These are phyloP conservation scores for Suillus decipiens DNA, from an alignment of 768 basidiomycete species.

Conservation along the genomic window DNA sequence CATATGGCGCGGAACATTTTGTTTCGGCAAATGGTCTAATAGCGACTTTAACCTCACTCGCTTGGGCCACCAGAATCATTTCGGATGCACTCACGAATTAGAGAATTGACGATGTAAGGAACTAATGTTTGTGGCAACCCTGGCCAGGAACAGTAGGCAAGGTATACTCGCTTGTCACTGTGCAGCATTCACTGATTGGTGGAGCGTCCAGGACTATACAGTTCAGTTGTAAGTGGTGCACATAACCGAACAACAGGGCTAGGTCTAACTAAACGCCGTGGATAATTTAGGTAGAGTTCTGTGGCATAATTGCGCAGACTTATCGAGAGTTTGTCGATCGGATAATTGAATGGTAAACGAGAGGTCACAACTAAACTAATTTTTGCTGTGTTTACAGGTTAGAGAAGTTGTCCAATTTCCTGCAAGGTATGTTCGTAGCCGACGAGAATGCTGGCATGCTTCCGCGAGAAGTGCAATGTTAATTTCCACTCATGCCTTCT, in stretches of 20 bases:
- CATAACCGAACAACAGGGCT: background rate
- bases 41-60: background rate
- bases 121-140: background rate
- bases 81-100: background rate
- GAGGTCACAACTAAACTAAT: background rate
- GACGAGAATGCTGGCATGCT: background rate
- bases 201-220: background rate
- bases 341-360: background rate
- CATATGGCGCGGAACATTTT: background rate
- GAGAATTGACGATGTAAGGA: background rate
- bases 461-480: background rate
- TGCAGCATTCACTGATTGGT: background rate
- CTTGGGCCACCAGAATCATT: background rate
- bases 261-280: background rate
- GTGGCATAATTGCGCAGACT: background rate
- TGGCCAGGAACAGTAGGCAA: background rate
- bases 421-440: background rate
- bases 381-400: background rate
- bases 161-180: background rate
- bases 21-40: background rate
- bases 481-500: constrained; percentile 6
- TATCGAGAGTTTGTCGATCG: background rate
- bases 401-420: background rate
- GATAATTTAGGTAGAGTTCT: background rate
- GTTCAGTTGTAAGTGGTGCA: background rate